phyloP scores from a whole-genome alignment of 1,284 basidiomycete species.

The Hymenochaete sp. region DNA sequence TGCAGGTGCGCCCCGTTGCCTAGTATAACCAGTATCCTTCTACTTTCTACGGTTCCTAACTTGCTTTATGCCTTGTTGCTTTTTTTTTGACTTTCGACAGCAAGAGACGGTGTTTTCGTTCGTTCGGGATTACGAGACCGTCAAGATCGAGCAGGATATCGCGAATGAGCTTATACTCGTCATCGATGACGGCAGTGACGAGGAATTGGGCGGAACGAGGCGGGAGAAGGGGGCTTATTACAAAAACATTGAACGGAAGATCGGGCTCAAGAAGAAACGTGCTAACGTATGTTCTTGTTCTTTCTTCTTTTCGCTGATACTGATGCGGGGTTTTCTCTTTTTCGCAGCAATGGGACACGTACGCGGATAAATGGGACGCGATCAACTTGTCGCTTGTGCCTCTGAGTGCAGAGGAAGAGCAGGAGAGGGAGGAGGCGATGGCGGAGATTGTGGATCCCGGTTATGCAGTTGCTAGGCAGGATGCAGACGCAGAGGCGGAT shows the following conservation, averaged over 20 bases:
- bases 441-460: constrained; percentile 48
- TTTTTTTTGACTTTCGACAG: not conserved
- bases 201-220: constrained; percentile 17
- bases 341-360: constrained; percentile 42
- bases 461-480: constrained; percentile 32
- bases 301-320: not conserved
- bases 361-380: constrained; percentile 71
- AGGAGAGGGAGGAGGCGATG: constrained; percentile 43
- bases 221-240: constrained; percentile 69
- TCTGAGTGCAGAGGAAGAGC: constrained; percentile 45
- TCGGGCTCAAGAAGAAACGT: constrained; percentile 78
- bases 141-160: constrained; percentile 75
- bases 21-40: too few species aligned
- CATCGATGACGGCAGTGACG: constrained; percentile 47
- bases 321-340: constrained; percentile 6
- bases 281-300: constrained; percentile 47
- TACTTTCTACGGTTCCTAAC: constrained; percentile 8
- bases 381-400: constrained; percentile 51
- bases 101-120: constrained; percentile 65
- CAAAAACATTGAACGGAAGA: constrained; percentile 81
- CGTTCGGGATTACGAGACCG: constrained; percentile 74
- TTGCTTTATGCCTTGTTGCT: not conserved
- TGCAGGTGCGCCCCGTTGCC: constrained; percentile 39
- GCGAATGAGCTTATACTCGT: constrained; percentile 79
- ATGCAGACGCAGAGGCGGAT: constrained; percentile 19